A percentile compares a stretch with the other conserved stretches of the same genome.
Conservation (phyloP, 306 rosid species). For the Casuarina glauca region DNA sequence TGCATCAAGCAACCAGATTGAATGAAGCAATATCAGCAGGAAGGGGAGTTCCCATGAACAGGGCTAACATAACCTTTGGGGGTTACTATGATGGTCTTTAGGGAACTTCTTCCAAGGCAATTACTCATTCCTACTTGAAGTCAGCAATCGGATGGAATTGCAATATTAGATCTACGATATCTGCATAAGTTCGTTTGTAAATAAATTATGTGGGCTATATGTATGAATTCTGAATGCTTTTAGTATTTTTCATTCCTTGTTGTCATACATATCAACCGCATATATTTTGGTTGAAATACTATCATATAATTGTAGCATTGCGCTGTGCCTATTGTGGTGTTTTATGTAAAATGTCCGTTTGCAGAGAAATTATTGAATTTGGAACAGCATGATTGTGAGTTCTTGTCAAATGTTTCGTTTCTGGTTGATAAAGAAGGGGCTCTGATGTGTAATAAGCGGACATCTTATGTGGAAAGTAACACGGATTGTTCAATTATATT, state of each 20-base stretch:
- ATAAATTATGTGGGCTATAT: not conserved
- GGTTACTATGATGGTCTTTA: slow-evolving; percentile 55
- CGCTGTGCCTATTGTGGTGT: not conserved
- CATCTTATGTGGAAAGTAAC: not conserved
- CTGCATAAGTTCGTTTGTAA: not conserved
- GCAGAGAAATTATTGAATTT: not conserved
- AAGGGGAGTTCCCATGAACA: slow-evolving; percentile 53
- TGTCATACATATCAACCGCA: not conserved
- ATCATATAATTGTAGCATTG: not conserved
- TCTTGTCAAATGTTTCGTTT: not conserved
- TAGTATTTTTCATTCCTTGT: not conserved
- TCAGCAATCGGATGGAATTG: not conserved
- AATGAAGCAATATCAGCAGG: slow-evolving; percentile 65
- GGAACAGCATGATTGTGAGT: not conserved
- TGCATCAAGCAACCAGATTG: slow-evolving; percentile 54
- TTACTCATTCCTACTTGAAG: not conserved
- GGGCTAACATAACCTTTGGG: slow-evolving; percentile 70
- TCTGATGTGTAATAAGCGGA: not conserved
- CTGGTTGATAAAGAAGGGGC: not conserved
- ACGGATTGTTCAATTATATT: too few species aligned
- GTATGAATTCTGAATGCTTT: not conserved
- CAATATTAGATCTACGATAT: not conserved
- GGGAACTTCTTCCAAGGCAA: slow-evolving; percentile 6
- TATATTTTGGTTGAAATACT: not conserved
- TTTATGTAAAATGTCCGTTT: not conserved